A percentile compares a stretch with the other conserved stretches of the same genome.
These are phyloP conservation scores for Boletales sp. DNA, from an alignment of 768 basidiomycete genomes.

Conservation along the genomic window DNA sequence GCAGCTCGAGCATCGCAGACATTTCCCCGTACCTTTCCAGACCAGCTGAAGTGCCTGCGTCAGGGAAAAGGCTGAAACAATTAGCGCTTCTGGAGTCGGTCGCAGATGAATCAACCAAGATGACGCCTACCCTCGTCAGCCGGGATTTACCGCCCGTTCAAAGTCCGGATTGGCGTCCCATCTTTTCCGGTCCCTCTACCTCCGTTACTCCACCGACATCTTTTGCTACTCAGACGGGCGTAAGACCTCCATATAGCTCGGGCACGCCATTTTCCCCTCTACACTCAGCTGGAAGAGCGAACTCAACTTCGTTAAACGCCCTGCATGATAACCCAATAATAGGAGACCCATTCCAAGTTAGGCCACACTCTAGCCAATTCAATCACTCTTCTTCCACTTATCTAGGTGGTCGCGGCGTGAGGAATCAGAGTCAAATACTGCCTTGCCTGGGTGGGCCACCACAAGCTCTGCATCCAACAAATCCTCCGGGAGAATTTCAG, in stretches of 20 bases:
- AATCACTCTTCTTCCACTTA: constrained; percentile 29
- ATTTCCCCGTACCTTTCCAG: constrained; percentile 67
- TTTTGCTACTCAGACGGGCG: constrained; percentile 14
- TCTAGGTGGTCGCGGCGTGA: constrained; percentile 8
- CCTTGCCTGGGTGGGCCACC: constrained; percentile 8
- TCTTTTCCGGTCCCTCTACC: constrained; percentile 18
- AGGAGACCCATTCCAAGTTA: constrained; percentile 40
- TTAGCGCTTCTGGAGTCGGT: constrained; percentile 69
- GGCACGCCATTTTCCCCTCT: constrained; percentile 5
- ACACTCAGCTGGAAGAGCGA: constrained; percentile 6
- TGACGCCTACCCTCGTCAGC: constrained; percentile 41
- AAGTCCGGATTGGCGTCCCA: constrained; percentile 1
- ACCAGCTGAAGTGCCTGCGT: constrained; percentile 49
- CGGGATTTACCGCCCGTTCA: constrained; percentile 20
- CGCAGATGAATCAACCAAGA: constrained; percentile 67
- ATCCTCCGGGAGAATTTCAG: constrained; percentile 3
- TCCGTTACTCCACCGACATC: constrained; percentile 28
- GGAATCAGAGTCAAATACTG: constrained; percentile 15
- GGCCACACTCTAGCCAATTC: constrained; percentile 47
- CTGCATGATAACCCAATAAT: constrained; percentile 4
- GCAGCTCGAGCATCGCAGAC: constrained; percentile 52
- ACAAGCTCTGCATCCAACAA: constrained; percentile 4
- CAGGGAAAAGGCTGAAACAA: constrained; percentile 64
- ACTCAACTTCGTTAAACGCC: background rate
- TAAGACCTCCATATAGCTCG: constrained; percentile 37